A percentile compares a stretch with the other conserved stretches of the same genome.
Evolutionary conservation across 768 basidiomycete genomes (phyloP).

Genomic region (Rhizopogon roseolus): DNA sequence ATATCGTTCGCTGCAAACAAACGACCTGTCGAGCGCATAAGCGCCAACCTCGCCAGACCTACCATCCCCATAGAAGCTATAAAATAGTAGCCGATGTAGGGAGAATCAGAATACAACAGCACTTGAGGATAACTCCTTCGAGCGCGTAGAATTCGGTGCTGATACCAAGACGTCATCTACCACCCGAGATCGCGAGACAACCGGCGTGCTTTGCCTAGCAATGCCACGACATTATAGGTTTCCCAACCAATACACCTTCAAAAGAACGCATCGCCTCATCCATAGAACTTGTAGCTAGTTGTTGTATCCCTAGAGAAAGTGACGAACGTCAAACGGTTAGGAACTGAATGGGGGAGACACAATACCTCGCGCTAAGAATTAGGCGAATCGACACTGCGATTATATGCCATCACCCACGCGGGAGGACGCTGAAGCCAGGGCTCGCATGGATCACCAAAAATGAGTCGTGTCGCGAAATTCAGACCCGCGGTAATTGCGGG

Average conservation of each 20-base stretch:
- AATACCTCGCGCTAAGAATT: constrained; percentile 60
- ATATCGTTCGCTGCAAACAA: no score
- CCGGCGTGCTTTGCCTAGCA: constrained; percentile 71
- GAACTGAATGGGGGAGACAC: constrained; percentile 1
- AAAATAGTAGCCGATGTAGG: no score
- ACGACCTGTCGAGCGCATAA: no score
- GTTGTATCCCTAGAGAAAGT: constrained; percentile 60
- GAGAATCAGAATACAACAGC: no score
- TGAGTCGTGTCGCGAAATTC: constrained; percentile 91
- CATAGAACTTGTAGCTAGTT: constrained; percentile 74
- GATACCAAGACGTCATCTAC: constrained; percentile 2
- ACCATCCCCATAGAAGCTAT: no score
- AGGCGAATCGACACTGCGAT: constrained; percentile 90
- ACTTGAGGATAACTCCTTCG: constrained; percentile 73
- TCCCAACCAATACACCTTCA: constrained; percentile 69
- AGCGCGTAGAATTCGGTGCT: constrained; percentile 86
- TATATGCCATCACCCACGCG: constrained; percentile 88
- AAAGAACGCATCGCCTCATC: constrained; percentile 81
- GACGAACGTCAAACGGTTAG: constrained; percentile 1
- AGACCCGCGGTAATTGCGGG: constrained; percentile 75
- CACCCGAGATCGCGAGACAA: not conserved
- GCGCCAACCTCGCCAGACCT: no score
- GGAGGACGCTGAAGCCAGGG: constrained; percentile 89
- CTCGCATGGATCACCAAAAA: constrained; percentile 94
- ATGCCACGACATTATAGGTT: constrained; percentile 83